Percentiles rank a stretch among this genome's conserved stretches.
Evolutionary conservation across 139 green algal species (phyloP).

Genomic region (Ettlia oleoabundans): DNA sequence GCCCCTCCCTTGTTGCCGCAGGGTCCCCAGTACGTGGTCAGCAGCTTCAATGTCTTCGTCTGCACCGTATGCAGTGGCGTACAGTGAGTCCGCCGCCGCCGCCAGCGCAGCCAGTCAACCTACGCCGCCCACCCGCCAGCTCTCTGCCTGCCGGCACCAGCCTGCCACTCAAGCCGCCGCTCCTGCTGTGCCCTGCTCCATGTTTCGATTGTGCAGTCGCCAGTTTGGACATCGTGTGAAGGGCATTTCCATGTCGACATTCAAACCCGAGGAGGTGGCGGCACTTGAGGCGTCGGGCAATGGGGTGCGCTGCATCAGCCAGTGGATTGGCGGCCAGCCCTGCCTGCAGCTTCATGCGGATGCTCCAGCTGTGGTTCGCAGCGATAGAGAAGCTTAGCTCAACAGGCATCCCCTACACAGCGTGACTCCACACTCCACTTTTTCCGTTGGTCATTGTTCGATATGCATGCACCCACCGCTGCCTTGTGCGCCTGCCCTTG

Average conservation of each 20-base stretch:
- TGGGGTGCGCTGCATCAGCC: constrained; percentile 54
- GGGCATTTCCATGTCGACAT: constrained; percentile 78
- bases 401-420: too few species aligned
- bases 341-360: too few species aligned
- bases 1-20: constrained; percentile 36
- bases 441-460: too few species aligned
- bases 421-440: too few species aligned
- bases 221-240: constrained; percentile 83
- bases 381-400: too few species aligned
- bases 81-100: constrained; percentile 71
- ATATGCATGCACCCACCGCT: too few species aligned
- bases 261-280: constrained; percentile 77
- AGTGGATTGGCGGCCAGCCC: too few species aligned
- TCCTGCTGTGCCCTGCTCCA: neutral
- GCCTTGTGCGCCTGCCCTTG: neutral
- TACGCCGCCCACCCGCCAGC: neutral
- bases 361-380: too few species aligned
- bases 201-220: constrained; percentile 61
- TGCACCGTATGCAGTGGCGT: constrained; percentile 80
- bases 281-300: constrained; percentile 74
- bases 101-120: neutral
- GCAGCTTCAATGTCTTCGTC: constrained; percentile 75
- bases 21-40: constrained; percentile 84
- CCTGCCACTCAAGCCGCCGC: neutral
- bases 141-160: neutral